Conservation (phyloP, 169 alveolate genomes). For the Plasmodium sp. region DNA sequence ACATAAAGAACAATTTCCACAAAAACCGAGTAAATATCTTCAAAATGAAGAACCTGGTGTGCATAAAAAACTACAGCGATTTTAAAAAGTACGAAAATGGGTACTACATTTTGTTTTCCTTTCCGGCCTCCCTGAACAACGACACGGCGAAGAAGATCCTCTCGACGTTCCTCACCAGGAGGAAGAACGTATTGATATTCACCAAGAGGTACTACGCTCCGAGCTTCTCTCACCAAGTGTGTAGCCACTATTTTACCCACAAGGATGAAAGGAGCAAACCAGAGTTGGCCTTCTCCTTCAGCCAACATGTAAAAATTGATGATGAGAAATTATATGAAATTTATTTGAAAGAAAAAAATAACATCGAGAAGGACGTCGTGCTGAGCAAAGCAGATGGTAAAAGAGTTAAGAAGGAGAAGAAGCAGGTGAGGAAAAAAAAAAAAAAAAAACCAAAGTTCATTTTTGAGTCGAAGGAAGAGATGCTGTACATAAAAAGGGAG, state of each 20-base stretch:
- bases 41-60: slow-evolving; percentile 44
- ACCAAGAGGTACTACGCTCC: slow-evolving; percentile 9
- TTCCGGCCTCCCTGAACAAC: slow-evolving; percentile 50
- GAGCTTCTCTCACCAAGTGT: slow-evolving; percentile 17
- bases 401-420: slow-evolving; percentile 7
- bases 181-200: slow-evolving; percentile 26
- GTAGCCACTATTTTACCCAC: neutral
- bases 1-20: slow-evolving; percentile 60
- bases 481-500: slow-evolving; percentile 44
- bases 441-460: slow-evolving; percentile 27
- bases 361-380: slow-evolving; percentile 23
- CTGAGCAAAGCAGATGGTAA: neutral
- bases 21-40: slow-evolving; percentile 59
- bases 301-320: slow-evolving; percentile 31
- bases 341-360: slow-evolving; percentile 55
- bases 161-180: slow-evolving; percentile 39
- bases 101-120: slow-evolving; percentile 55
- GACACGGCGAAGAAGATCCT: slow-evolving; percentile 33
- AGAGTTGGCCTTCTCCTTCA: slow-evolving; percentile 11
- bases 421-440: neutral
- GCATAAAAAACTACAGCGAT: slow-evolving; percentile 34
- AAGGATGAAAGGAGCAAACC: neutral
- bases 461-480: slow-evolving; percentile 63
- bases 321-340: slow-evolving; percentile 52
- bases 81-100: slow-evolving; percentile 68